phyloP scores from a whole-genome alignment of 306 rosid genomes.

The Alnus rubra region DNA sequence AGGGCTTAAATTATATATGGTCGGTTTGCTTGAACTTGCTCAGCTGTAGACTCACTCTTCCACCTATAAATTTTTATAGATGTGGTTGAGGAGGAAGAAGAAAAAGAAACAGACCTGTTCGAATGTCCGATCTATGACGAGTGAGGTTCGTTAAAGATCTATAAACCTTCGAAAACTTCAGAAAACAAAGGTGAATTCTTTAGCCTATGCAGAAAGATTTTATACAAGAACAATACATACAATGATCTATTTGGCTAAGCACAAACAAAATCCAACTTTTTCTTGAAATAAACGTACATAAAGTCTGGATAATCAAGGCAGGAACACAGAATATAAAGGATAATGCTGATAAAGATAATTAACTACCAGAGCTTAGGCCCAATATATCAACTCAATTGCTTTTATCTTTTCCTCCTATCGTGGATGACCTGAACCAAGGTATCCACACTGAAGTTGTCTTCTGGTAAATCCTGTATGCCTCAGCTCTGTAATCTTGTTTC shows the following conservation, averaged over 20 bases:
- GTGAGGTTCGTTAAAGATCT: too few species aligned
- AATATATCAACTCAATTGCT: constrained; percentile 42
- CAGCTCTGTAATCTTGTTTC: constrained; percentile 63
- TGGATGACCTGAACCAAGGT: constrained; percentile 76
- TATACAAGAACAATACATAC: constrained; percentile 40
- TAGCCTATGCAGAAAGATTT: constrained; percentile 23
- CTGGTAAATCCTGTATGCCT: constrained; percentile 78
- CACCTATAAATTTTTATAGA: too few species aligned
- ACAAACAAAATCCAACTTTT: constrained; percentile 34
- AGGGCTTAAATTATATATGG: too few species aligned
- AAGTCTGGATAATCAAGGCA: constrained; percentile 17
- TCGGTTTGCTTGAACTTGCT: too few species aligned
- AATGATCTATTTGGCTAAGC: constrained; percentile 14
- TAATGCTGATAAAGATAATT: constrained; percentile 26
- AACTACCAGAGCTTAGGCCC: not conserved
- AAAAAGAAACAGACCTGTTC: too few species aligned
- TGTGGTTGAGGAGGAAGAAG: too few species aligned
- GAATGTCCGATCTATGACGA: too few species aligned
- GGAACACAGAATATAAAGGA: constrained; percentile 3
- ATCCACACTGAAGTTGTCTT: constrained; percentile 86
- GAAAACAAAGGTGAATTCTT: not conserved
- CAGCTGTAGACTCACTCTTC: too few species aligned
- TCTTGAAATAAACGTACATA: constrained; percentile 22
- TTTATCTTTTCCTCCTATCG: constrained; percentile 55
- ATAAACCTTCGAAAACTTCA: not conserved